Base-by-base conservation (phyloP, 2,329 filamentous ascomycete genomes). In the Sordariomycetes sp. region DNA sequence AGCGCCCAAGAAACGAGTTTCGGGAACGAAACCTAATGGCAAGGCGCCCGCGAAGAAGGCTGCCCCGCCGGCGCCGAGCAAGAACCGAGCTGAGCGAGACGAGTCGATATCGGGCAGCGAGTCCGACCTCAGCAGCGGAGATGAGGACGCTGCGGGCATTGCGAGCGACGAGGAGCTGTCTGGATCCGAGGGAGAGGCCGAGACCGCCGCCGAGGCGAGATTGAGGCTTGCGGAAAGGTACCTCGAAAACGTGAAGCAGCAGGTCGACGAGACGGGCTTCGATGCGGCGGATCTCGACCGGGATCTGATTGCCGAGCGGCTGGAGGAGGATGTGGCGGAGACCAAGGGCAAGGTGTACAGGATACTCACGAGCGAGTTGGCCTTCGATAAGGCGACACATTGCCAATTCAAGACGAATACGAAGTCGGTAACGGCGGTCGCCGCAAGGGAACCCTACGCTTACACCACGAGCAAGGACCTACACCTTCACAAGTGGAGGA, bases 221-320 rank as follows among this genome's bases (percentile, higher is more conserved):
- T 74, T 96, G 66, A 85, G 90, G 63, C 80, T 99, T 32, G 94
- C 94, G 34, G 90, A 97, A 74, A 85, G 89, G 66, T 97, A 99
- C 70, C 81, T 99, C 58, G 88, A 96, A 58, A 96, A 96, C 69
- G 85, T 97, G 61, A 85, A 88, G 66, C 82, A 88, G 66, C 88
- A 96, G 64, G 85, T 90, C 59, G 87, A 95, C 65, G 88, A 90
- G 62, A 65, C 67, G 53, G 94, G 91, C 46, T 99, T 97, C 68
- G 91, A 99, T 72, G 94, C 94, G 8, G 91, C 87, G 65, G 90
- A 97, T 57, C 89, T 99, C 60, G 94, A 97, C 73, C 81, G 88
- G 60, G 94, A 99, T 68, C 76, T 97, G 65, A 92, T 99, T 66
- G 91, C 93, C 50, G 89, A 96, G 71, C 79, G 92, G 65, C 76